Evolutionary conservation across 1,284 basidiomycete species (phyloP), one percentile per base, ranked within the genome.

Genomic region (Sporisorium graminicola): DNA sequence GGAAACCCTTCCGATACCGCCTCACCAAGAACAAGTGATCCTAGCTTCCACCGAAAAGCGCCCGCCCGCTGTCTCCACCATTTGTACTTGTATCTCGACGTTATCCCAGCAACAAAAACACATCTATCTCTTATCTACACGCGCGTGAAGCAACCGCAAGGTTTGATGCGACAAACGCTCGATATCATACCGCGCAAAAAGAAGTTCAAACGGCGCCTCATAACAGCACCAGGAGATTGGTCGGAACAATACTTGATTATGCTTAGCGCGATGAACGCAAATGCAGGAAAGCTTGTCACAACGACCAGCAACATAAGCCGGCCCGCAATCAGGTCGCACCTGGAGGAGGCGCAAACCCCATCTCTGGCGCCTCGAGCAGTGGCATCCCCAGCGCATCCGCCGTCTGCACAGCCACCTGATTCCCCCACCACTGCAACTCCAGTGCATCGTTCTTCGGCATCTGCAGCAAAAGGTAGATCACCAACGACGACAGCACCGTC

Each of bases 1-100:
- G 93, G 86, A 89, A 89, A 82, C 87, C 86, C 58, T 90, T 89
- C 82, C 75, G 79, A 37, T 86, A 83, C 74, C 77, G 72, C 40
- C 54, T 75, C 50, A 80, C 78, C 5, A 81, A 81, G 75, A 81
- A 81, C 79, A 81, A 79, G 70, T 81, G 47, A 63, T 26, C 16
- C 37, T n/a, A 18, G 37, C 16, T n/a, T 20, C 42, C n/a, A n/a
- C n/a, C n/a, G 18, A 2, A 22, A 2, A 13, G 16, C n/a, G n/a
- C n/a, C 9, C 31, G 24, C 26, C 26, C 14, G 20, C 24, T n/a
- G 37, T 37, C 50, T 46, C 42, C 7, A 24, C 26, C 63, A 62
- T 37, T 44, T 73, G 70, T 67, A 73, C 61, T 73, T 73, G 64
- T 72, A 72, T 53, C 69, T 66, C 60, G 59, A 66, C 60, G 31